phyloP scores from a whole-genome alignment of 257 asterid species.

The Eustoma russellianum region DNA sequence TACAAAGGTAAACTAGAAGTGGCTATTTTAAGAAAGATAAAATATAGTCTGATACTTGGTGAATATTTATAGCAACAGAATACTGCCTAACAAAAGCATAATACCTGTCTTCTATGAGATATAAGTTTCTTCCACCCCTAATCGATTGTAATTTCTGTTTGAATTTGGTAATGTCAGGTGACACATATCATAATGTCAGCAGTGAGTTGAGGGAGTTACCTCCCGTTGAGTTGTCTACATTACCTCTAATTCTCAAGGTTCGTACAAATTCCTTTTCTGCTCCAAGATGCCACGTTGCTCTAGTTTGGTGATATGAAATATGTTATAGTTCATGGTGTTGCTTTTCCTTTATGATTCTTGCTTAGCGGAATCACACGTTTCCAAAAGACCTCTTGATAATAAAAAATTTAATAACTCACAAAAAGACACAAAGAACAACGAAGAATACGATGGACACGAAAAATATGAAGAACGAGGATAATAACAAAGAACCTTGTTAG shows the following conservation, averaged over 20 bases:
- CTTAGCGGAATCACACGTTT: too few relatives aligned
- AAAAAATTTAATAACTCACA: too few relatives aligned
- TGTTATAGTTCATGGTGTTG: not conserved
- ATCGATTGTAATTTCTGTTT: not conserved
- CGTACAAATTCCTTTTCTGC: not conserved
- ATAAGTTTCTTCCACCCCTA: constrained; percentile 1
- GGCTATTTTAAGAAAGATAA: too few relatives aligned
- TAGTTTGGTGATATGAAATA: too few relatives aligned
- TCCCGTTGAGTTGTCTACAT: constrained; percentile 76
- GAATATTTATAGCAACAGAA: not conserved
- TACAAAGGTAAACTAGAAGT: too few relatives aligned
- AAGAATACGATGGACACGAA: too few relatives aligned
- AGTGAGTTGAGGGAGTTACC: constrained; percentile 91
- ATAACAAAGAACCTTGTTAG: too few relatives aligned
- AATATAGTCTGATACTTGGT: not conserved
- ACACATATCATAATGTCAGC: constrained; percentile 55
- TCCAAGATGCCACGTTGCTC: too few relatives aligned
- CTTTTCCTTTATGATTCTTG: too few relatives aligned
- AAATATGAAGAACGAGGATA: too few relatives aligned
- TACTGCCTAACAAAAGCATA: not conserved
- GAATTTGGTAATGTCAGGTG: constrained; percentile 37
- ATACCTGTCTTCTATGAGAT: not conserved
- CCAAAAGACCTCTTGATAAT: too few relatives aligned
- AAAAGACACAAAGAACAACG: too few relatives aligned
- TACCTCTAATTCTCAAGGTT: constrained; percentile 88